A percentile compares a stretch with the other conserved stretches of the same genome.
phyloP scores from a whole-genome alignment of 345 rosid species.

The Carallia pectinifolia region DNA sequence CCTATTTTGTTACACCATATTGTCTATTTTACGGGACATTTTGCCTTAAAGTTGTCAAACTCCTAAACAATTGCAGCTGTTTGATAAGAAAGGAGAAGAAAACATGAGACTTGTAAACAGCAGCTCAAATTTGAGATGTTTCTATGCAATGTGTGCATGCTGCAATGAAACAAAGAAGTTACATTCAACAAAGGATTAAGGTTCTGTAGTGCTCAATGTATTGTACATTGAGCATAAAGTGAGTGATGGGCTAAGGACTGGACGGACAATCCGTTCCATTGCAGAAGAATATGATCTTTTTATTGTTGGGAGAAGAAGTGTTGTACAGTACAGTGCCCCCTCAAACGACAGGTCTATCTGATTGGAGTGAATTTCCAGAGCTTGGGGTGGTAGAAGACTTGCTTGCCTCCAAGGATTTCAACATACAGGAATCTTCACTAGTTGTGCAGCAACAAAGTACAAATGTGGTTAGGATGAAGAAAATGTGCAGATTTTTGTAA shows the following conservation, averaged over 20 bases:
- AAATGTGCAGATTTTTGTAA: too few relatives aligned
- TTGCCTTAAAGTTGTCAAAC: too few relatives aligned
- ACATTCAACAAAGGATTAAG: background rate
- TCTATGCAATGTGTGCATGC: too few relatives aligned
- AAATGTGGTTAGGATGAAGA: background rate
- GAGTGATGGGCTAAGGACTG: slow-evolving; percentile 41
- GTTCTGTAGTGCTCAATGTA: background rate
- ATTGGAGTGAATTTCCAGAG: slow-evolving; percentile 69
- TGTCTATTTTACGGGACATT: too few relatives aligned
- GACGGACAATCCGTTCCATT: slow-evolving; percentile 24
- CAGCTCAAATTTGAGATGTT: too few relatives aligned
- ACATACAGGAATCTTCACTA: slow-evolving; percentile 37
- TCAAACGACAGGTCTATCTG: slow-evolving; percentile 41
- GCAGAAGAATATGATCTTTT: slow-evolving; percentile 39
- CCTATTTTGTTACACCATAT: too few relatives aligned
- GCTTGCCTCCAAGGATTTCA: slow-evolving; percentile 50
- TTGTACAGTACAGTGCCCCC: slow-evolving; percentile 3
- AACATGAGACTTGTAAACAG: too few relatives aligned
- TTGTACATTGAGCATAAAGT: slow-evolving; percentile 31
- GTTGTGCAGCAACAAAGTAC: slow-evolving; percentile 45
- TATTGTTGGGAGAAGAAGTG: slow-evolving; percentile 50
- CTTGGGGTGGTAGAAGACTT: slow-evolving; percentile 56
- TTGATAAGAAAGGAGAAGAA: too few relatives aligned
- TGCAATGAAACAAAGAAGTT: too few relatives aligned
- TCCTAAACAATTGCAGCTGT: too few relatives aligned